Conservation (phyloP, 139 green algal species). For the Pleodorina starrii region DNA sequence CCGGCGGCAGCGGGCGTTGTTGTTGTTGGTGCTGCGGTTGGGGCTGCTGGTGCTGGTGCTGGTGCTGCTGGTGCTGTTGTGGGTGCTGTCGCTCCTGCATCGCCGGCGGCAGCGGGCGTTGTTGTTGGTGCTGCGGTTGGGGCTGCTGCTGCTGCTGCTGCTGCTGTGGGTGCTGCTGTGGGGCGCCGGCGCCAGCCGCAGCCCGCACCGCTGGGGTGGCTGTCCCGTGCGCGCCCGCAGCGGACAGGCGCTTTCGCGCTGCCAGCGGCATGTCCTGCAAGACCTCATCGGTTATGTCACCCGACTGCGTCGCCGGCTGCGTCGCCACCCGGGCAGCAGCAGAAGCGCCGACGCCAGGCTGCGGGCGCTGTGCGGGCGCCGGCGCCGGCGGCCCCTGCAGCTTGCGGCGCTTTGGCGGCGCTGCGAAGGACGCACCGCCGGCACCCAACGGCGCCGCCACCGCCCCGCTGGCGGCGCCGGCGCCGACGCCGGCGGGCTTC, state of each 20-base stretch:
- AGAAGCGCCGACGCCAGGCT: neutral
- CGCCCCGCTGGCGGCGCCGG: neutral
- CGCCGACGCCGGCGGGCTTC: neutral
- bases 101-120: neutral
- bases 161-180: neutral
- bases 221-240: neutral
- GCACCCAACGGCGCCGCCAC: neutral
- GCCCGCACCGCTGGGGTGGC: neutral
- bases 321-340: too few relatives aligned
- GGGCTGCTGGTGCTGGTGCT: neutral
- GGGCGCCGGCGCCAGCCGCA: neutral
- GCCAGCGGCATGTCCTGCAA: conserved; percentile 13
- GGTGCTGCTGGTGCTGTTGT: neutral
- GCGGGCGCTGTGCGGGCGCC: neutral
- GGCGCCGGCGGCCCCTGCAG: neutral
- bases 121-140: neutral
- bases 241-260: conserved; percentile 13
- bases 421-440: neutral
- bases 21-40: neutral
- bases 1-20: neutral
- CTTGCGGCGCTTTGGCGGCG: neutral
- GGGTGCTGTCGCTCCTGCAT: neutral
- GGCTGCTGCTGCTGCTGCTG: neutral
- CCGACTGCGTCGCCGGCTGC: too few relatives aligned
- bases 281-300: neutral